These are phyloP conservation scores for Euclidium syriacum DNA, from an alignment of 345 rosid species.

Conservation along the genomic window DNA sequence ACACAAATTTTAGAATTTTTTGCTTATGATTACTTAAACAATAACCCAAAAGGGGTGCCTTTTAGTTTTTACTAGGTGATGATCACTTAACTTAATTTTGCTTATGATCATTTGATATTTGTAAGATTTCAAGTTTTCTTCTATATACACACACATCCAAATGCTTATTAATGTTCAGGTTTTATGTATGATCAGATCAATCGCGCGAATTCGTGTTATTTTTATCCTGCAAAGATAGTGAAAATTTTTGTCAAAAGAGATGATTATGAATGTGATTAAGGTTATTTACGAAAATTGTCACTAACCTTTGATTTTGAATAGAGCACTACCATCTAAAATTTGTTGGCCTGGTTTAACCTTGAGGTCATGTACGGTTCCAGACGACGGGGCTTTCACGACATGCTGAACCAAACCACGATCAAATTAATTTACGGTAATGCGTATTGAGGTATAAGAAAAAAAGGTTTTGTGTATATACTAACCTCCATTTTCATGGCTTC, in stretches of 20 bases:
- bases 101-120: too few relatives aligned
- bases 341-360: slow-evolving; percentile 67
- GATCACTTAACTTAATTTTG: too few relatives aligned
- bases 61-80: too few relatives aligned
- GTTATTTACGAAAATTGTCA: background rate
- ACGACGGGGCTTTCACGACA: slow-evolving; percentile 69
- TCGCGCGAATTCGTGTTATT: too few relatives aligned
- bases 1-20: too few relatives aligned
- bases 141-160: background rate
- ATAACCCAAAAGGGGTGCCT: too few relatives aligned
- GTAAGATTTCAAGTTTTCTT: too few relatives aligned
- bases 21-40: too few relatives aligned
- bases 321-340: slow-evolving; percentile 60
- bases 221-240: slow-evolving; percentile 30
- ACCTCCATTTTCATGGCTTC: slow-evolving; percentile 99
- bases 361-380: slow-evolving; percentile 70
- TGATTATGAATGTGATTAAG: slow-evolving; percentile 2
- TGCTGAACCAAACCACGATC: slow-evolving; percentile 56
- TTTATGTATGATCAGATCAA: background rate
- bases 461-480: slow-evolving; percentile 13
- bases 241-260: slow-evolving; percentile 6
- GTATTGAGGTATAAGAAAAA: background rate
- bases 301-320: slow-evolving; percentile 71
- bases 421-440: background rate
- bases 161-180: background rate